Evolutionary conservation across 73 alveolate genomes (phyloP), one percentile per base, ranked within the genome.

Genomic region (Tetrahymena borealis): DNA sequence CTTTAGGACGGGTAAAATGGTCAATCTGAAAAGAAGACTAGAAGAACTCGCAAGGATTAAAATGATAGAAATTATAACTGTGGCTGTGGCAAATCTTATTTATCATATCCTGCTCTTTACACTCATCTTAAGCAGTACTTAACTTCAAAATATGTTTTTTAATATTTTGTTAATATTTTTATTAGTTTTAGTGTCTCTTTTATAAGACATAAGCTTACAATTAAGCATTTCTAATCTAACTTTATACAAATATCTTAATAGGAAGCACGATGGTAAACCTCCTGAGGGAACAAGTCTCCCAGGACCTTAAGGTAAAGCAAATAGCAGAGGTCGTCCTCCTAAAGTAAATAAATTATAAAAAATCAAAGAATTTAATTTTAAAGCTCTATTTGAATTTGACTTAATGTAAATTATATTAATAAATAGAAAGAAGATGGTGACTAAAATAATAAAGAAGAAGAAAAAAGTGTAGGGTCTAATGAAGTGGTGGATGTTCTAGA

Each of bases 1-100:
- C 10, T 40, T 5, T 15, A 60, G 28, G 85, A 60, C 28, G 85
- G 85, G 4, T 60, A 60, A 60, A 60, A 60, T 35, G 85, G 85
- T 60, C 31, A 60, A 60, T 60, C 85, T 60, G 85, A 60, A 60
- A 60, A 60, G 85, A 60, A 60, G 28, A 60, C 85, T 18, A 93
- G 95, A 90, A 93, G 95, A 78, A 85, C 91, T 11, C 90, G 95
- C 40, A 97, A 96, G 94, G 99, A 98, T 91, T 95, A 97, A 91
- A 93, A 94, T 78, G 99, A 98, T 36, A 94, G 99, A 91, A 97
- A 97, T 95, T 98, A 93, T 96, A 90, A 93, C 79, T 98, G 99
- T 91, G 99, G 99, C 5, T 98, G 99, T 93, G 99, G 99, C 33
- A 98, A 98, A 94, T 97, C 96, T 90, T 98, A 98, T 94, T 95